Percentiles rank a stretch among this genome's conserved stretches.
Conservation (phyloP, 2,329 filamentous ascomycete species). For the Aureobasidium uvarum region DNA sequence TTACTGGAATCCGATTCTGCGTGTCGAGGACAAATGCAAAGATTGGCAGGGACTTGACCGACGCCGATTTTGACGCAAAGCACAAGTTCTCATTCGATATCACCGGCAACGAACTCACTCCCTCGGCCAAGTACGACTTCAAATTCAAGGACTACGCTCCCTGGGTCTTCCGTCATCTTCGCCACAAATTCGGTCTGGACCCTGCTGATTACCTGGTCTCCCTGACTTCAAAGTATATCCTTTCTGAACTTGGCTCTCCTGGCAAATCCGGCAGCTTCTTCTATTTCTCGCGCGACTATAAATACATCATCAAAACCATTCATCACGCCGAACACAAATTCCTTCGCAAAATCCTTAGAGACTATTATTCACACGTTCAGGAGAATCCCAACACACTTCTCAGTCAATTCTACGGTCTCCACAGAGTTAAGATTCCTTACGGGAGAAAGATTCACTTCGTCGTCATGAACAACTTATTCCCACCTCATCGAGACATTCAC, state of each 20-base stretch:
- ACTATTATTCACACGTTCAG: slow-evolving; percentile 91
- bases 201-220: slow-evolving; percentile 98
- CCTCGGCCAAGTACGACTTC: slow-evolving; percentile 99
- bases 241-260: slow-evolving; percentile 93
- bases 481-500: slow-evolving; percentile 95
- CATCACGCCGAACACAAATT: slow-evolving; percentile 94
- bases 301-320: slow-evolving; percentile 99
- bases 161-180: slow-evolving; percentile 95
- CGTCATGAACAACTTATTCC: slow-evolving; percentile 99
- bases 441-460: slow-evolving; percentile 99
- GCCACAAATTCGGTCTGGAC: slow-evolving; percentile 83
- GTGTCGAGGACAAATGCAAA: slow-evolving; percentile 97
- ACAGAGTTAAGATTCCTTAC: slow-evolving; percentile 97
- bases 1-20: slow-evolving; percentile 95
- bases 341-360: slow-evolving; percentile 75
- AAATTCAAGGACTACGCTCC: slow-evolving; percentile 99
- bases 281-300: slow-evolving; percentile 99
- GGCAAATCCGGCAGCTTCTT: slow-evolving; percentile 99
- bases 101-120: slow-evolving; percentile 94
- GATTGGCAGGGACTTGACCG: slow-evolving; percentile 82
- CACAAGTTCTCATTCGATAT: slow-evolving; percentile 99
- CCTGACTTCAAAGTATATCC: slow-evolving; percentile 95
- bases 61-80: slow-evolving; percentile 88
- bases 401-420: slow-evolving; percentile 95
- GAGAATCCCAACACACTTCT: slow-evolving; percentile 95